Percentiles rank a stretch among this genome's conserved stretches.
These are phyloP conservation scores for Fagus sylvatica DNA, from an alignment of 306 rosid genomes.

Conservation along the genomic window DNA sequence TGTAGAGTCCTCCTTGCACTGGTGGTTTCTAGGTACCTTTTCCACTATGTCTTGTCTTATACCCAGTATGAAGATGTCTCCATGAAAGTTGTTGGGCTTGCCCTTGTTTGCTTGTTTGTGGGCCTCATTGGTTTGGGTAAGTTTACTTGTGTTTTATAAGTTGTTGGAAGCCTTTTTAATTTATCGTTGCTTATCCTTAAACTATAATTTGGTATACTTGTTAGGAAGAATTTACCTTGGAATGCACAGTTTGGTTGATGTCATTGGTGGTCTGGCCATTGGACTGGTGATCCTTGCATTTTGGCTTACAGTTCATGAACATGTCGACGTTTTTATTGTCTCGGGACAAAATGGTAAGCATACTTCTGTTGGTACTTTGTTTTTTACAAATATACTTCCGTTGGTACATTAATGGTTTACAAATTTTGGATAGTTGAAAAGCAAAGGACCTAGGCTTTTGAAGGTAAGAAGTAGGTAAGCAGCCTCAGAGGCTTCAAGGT, in stretches of 20 bases:
- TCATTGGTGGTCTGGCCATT: constrained; percentile 67
- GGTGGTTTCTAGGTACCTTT: constrained; percentile 66
- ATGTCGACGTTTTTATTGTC: constrained; percentile 64
- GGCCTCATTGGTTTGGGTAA: constrained; percentile 81
- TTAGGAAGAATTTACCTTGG: constrained; percentile 96
- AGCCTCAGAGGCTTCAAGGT: not conserved
- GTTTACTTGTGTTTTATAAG: constrained; percentile 22
- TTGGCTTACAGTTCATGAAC: constrained; percentile 71
- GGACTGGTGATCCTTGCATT: constrained; percentile 71
- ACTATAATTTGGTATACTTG: constrained; percentile 29
- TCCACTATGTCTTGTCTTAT: constrained; percentile 68
- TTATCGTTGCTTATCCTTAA: constrained; percentile 23
- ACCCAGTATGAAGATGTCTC: constrained; percentile 55
- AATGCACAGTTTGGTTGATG: constrained; percentile 89
- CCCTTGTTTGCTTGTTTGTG: constrained; percentile 66
- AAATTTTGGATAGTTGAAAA: not conserved
- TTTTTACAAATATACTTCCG: constrained; percentile 28
- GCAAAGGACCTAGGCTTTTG: not conserved
- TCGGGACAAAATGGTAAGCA: constrained; percentile 81
- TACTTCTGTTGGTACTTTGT: constrained; percentile 5
- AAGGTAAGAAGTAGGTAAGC: not conserved
- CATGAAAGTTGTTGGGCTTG: constrained; percentile 50
- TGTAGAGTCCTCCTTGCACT: constrained; percentile 26
- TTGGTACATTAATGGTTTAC: not conserved
- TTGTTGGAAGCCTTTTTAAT: constrained; percentile 11